Percentiles rank a stretch among this genome's conserved stretches.
These are phyloP conservation scores for Balansia obtecta DNA, from an alignment of 2,329 filamentous ascomycete species.

Conservation along the genomic window DNA sequence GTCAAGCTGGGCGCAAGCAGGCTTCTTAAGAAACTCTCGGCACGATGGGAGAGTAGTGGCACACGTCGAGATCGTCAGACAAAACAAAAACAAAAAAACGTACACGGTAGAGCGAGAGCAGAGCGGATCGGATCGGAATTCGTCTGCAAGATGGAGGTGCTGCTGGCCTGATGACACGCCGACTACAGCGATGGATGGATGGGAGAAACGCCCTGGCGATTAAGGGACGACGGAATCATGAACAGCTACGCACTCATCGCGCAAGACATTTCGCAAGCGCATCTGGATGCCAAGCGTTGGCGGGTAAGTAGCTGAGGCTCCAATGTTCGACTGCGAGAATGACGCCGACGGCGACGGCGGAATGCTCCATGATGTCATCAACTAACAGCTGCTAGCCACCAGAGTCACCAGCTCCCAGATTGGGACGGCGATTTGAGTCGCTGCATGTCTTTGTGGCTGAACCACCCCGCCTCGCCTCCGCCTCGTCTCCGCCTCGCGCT, in stretches of 20 bases:
- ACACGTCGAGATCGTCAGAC: neutral
- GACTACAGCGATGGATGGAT: neutral
- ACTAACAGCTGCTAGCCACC: neutral
- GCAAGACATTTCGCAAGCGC: neutral
- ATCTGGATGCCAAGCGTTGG: neutral
- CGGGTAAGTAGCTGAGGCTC: slow-evolving; percentile 1
- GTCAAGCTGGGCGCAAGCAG: slow-evolving; percentile 1
- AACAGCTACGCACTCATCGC: neutral
- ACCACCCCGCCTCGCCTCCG: slow-evolving; percentile 3
- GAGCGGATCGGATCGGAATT: neutral
- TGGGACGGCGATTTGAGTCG: neutral
- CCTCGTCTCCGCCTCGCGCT: too few species aligned
- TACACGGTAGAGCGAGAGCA: neutral
- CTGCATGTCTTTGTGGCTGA: too few species aligned
- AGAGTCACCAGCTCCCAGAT: too few species aligned
- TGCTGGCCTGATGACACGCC: neutral
- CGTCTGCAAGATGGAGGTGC: neutral
- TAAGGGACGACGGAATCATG: neutral
- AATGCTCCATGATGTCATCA: slow-evolving; percentile 25
- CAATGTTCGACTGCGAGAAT: neutral
- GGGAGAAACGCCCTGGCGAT: neutral
- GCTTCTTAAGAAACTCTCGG: slow-evolving; percentile 2
- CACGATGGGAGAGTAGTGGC: neutral
- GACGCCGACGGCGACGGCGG: slow-evolving; percentile 11
- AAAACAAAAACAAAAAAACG: neutral